Evolutionary conservation across 2,329 filamentous ascomycete genomes (phyloP), one percentile per base, ranked within the genome.

Genomic region (Westerdykella ornata): DNA sequence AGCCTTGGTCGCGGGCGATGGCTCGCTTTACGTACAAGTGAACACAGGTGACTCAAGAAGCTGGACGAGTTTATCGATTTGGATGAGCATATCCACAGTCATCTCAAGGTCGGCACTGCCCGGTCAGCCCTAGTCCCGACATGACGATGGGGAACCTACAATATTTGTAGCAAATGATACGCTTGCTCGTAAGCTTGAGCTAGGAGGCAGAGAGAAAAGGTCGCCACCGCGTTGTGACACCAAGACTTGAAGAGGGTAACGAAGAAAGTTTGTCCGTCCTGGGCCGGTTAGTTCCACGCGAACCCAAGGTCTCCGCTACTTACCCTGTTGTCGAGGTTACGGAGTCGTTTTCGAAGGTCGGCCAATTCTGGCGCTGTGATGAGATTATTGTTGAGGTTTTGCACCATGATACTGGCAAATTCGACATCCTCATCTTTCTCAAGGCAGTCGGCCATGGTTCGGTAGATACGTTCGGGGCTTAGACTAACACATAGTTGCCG

Each of bases 351-450:
- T 35, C 92, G 81, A 48, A 98, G 74, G 54, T 97, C 94, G 1
- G 87, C 81, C 20, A 98, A 73, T 66, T 98, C 89, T 1, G 94
- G 92, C 0, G 94, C 92, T 1, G 94, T 98, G 51, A 98, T 96
- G 41, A 98, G 81, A 57, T 98, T 98, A 66, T 98, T 98, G 70
- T 98, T 98, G 39, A 98, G 75, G 57, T 97, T 97, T 65, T 98
- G 92, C 20, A 98, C 88, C 92, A 98, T 98, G 56, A 98, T 97
- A 62, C 90, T 96, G 13, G 92, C 90, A 67, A 98, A 98, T 63
- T 98, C 94, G 32, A 98, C 81, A 62, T 98, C 92, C 52, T 97
- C 92, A 65, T 98, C 92, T 60, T 89, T 94, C 65, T 97, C 92
- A 8, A 98, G 85, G 53, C 92, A 96, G 56, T 98, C 92, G 18